Evolutionary conservation across 2,329 filamentous ascomycete genomes (phyloP), one percentile per base, ranked within the genome.

Genomic region (Botrytis medusae): DNA sequence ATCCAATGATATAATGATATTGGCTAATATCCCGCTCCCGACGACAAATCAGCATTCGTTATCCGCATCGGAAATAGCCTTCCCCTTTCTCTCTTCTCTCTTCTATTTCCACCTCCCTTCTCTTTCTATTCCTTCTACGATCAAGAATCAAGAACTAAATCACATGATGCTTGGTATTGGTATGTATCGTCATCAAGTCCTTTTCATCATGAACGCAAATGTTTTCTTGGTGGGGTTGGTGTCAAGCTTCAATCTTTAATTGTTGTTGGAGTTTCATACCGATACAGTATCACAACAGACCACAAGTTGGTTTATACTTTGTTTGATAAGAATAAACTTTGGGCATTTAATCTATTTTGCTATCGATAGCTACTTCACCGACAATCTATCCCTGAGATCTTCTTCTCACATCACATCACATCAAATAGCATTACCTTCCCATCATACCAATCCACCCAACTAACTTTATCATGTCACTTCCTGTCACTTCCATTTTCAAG

Each of bases 401-500:
- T 10, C 20, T 42, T 57, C 40, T 34, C 65, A 54, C 29, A 18
- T 51, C 25, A n/a, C 4, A 18, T 25, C 18, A 32, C 2, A 20
- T 44, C 61, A 65, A 25, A 20, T 18, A 32, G 46, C 40, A 29
- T 14, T 25, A 63, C 40, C 10, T 25, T 29, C 25, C 8, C 34
- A 37, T 67, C 32, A 25, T 9, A 22, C 16, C 46, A 37, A 29
- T 14, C 14, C 70, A 67, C 40, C 70, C 70, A 67, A 48, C 70
- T 51, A 51, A 71, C 46, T 10, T 40, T 18, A 72, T 51, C 51
- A 72, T 69, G 69, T 57, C 69, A n/a, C 22, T 20, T 48, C 20
- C 42, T 44, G 57, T 63, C 22, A 48, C 62, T 20, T 51, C 69
- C 7, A 73, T 64, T 34, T 86, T 85, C 79, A 83, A 81, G 59